Percentiles rank a stretch among this genome's conserved stretches.
These are phyloP conservation scores for Cryptosporidium parvum DNA, from an alignment of 169 alveolate genomes.

Conservation along the genomic window DNA sequence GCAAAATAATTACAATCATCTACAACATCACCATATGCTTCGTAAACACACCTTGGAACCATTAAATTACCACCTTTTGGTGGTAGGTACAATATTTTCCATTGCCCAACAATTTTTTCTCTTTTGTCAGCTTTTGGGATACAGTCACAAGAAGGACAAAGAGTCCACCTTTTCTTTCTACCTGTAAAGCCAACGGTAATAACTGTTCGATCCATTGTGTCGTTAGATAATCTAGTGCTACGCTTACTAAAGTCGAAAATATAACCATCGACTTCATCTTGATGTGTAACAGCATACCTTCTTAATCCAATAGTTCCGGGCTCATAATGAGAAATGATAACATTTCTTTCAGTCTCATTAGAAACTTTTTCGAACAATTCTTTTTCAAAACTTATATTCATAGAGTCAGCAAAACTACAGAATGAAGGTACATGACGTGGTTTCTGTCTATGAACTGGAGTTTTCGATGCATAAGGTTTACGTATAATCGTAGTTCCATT, in stretches of 20 bases:
- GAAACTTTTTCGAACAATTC: slow-evolving; percentile 52
- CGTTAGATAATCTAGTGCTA: slow-evolving; percentile 67
- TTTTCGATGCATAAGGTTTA: slow-evolving; percentile 60
- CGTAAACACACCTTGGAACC: slow-evolving; percentile 75
- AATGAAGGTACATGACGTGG: slow-evolving; percentile 77
- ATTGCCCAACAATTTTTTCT: slow-evolving; percentile 71
- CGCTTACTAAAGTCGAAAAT: slow-evolving; percentile 70
- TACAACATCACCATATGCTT: slow-evolving; percentile 75
- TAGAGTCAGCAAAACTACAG: slow-evolving; percentile 43
- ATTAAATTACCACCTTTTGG: slow-evolving; percentile 72
- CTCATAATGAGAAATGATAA: slow-evolving; percentile 51
- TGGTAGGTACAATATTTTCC: slow-evolving; percentile 67
- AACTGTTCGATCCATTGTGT: slow-evolving; percentile 73
- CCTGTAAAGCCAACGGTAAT: slow-evolving; percentile 75
- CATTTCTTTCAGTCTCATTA: slow-evolving; percentile 54
- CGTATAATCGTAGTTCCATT: slow-evolving; percentile 55
- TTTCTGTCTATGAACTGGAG: slow-evolving; percentile 71
- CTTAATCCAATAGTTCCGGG: slow-evolving; percentile 74
- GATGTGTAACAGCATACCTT: slow-evolving; percentile 75
- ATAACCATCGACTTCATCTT: slow-evolving; percentile 75
- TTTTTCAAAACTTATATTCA: slow-evolving; percentile 41
- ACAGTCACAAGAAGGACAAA: slow-evolving; percentile 75
- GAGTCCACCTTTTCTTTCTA: slow-evolving; percentile 73
- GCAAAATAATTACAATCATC: slow-evolving; percentile 75
- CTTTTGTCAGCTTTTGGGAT: slow-evolving; percentile 73